Base-by-base conservation (phyloP, 2,329 filamentous ascomycete species). In the Diaporthe sp. region DNA sequence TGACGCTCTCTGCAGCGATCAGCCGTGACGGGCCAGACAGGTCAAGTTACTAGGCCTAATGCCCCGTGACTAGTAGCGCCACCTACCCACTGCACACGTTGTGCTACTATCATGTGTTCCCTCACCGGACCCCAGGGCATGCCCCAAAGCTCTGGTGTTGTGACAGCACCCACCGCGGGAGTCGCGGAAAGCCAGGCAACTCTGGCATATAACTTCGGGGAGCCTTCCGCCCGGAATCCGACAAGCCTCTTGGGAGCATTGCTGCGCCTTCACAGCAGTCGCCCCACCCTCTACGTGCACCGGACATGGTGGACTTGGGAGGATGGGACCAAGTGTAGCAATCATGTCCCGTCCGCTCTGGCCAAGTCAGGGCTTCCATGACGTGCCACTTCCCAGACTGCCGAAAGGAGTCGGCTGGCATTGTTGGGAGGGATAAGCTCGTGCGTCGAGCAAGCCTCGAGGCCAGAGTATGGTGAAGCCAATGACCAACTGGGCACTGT, bases 101-200 rank as follows among this genome's bases (percentile, higher is more conserved):
- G 44, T 32, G 39, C 37, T 56, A 68, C 61, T 39, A 58, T 58
- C 65, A 61, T 74, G 50, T 44, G 55, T 71, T 51, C 63, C 63
- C 44, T 66, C 44, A 37, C 30, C 44, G n/a, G 35, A 51, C 7
- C 42, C 63, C n/a, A 50, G 61, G 30, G 30, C 22, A 37, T 37
- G 63, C 7, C 44, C 42, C 44, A 27, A 4, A 37, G 30, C 19
- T 19, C n/a, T n/a, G 10, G 25, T 27, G 7, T 37, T 30, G n/a
- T 35, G 30, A 66, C 30, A n/a, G n/a, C 63, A 51, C 61, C 61
- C 61, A 50, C 30, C 19, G 30, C 61, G 42, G 61, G 27, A 50
- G 61, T 66, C 44, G 30, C 61, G 61, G 61, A 65, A 65, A 32
- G 17, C 39, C 42, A 50, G 42, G 44, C 61, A 37, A 25, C 22